Evolutionary conservation across 331 rosid species (phyloP), one percentile per base, ranked within the genome.

Genomic region (Pyrus hybrid): DNA sequence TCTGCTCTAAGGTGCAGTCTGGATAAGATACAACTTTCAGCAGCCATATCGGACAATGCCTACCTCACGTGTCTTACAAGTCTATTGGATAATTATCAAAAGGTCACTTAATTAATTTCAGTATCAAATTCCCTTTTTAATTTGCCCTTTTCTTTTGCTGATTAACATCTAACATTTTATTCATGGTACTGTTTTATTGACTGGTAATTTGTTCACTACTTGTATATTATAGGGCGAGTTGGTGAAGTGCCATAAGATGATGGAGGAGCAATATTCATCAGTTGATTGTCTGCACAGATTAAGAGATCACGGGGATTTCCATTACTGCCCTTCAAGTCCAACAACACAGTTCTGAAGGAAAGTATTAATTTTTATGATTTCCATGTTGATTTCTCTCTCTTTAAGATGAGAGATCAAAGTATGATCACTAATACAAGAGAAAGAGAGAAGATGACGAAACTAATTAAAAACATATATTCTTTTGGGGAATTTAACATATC

Each of bases 311-410:
- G 83, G 13, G 23, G 23, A 11, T 29, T 60, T 54, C 28, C 28
- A 73, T 61, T 25, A 30, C 74, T 71, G 77, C 72, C 85, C 86
- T 68, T 72, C 82, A 71, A 86, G 90, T 76, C 92, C 87, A 23
- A 88, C 90, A 1, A 85, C 87, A 1, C 87, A 1, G 90, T 85
- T 9, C 29, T 88, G 76, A 68, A 83, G 82, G 80, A 76, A 23
- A 71, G 69, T 32, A 37, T 14, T 49, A 58, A 26, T 57, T 23
- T 71, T n/a, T 9, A 20, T 54, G 58, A 75, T 37, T 67, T n/a
- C 69, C 62, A 47, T 49, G 63, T 71, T 23, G 76, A 79, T 76
- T 69, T 71, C 22, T 79, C 76, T 53, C 67, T 79, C 49, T 82
- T 70, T 28, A 76, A 57, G 53, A 64, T 28, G 29, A 63, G 30